Base-by-base conservation (phyloP, 139 green algal genomes). In the Micractinium sp. region DNA sequence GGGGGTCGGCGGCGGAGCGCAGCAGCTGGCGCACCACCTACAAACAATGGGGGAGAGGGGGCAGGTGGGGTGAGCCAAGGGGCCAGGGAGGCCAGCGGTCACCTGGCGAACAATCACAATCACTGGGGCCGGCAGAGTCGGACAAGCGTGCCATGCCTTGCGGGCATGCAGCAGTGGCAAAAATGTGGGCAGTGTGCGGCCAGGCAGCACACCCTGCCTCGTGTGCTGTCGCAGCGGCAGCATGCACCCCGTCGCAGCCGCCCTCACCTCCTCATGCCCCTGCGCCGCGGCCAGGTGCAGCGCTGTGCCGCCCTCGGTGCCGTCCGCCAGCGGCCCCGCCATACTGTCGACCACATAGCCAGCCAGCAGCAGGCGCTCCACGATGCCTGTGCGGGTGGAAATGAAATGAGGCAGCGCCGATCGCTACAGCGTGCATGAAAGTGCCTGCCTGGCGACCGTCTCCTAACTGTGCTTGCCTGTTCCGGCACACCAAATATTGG, bases 221-320 rank as follows among this genome's bases (percentile, higher is more conserved):
- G 9, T 56, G 47, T 56, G 47, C 47, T 56, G 47, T 9, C 47
- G 5, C 47, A 56, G 47, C 47, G 9, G 47, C 47, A 9, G 47
- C 47, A 56, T 56, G 47, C 47, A n/a, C 47, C 47, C 47, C 63
- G 73, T n/a, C 80, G 35, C 3, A n/a, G n/a, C 91, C 39, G 25
- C 90, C 85, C 66, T 86, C 86, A 41, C 92, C 63, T 87, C 83
- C 2, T n/a, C 63, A 36, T 93, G 88, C 3, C 92, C 90, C 67
- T 91, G n/a, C 27, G 88, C 87, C 14, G 90, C 91, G 36, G 93
- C 93, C 75, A 95, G 87, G 81, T 94, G 91, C 90, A 95, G 81
- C n/a, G 93, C 81, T 0, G 93, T 94, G 53, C 78, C 90, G 41
- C 90, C 93, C 60, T 78, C 69, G 27, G 36, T 78, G 56, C 87